phyloP scores from a whole-genome alignment of 306 rosid species.

The Dryas drummondii region DNA sequence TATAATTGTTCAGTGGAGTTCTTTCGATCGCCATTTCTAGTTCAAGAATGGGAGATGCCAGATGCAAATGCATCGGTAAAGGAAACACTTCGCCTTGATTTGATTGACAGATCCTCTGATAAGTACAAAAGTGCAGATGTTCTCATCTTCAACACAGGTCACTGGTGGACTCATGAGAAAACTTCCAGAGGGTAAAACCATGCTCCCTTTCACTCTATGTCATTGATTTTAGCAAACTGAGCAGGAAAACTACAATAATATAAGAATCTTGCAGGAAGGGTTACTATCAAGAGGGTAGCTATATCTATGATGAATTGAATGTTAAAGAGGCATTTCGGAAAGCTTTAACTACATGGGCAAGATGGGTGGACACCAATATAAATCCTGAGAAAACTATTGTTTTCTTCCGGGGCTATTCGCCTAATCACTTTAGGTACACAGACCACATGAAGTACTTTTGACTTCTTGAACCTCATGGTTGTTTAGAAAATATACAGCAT shows the following conservation, averaged over 20 bases:
- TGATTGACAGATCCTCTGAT: constrained; percentile 21
- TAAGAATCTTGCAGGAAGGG: constrained; percentile 17
- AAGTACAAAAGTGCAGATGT: constrained; percentile 25
- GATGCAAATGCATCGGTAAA: constrained; percentile 14
- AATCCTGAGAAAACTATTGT: constrained; percentile 20
- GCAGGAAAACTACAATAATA: neutral
- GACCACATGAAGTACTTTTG: neutral
- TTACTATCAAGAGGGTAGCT: constrained; percentile 30
- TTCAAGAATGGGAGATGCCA: constrained; percentile 30
- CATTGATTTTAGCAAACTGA: neutral
- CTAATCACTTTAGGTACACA: constrained; percentile 30
- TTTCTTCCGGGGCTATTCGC: constrained; percentile 31
- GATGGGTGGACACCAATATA: constrained; percentile 23
- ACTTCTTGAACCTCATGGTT: neutral
- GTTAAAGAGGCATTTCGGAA: constrained; percentile 23
- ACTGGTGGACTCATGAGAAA: constrained; percentile 34
- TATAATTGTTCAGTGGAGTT: constrained; percentile 29
- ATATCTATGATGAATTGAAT: constrained; percentile 17
- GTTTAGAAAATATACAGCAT: neutral
- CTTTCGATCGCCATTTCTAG: constrained; percentile 29
- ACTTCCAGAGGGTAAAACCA: constrained; percentile 24
- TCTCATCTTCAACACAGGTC: constrained; percentile 32
- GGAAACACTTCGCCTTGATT: constrained; percentile 28
- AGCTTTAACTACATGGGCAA: constrained; percentile 30
- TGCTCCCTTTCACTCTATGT: neutral